These are phyloP conservation scores for Diaporthe sp. DNA, from an alignment of 2,329 filamentous ascomycete genomes.

Conservation along the genomic window DNA sequence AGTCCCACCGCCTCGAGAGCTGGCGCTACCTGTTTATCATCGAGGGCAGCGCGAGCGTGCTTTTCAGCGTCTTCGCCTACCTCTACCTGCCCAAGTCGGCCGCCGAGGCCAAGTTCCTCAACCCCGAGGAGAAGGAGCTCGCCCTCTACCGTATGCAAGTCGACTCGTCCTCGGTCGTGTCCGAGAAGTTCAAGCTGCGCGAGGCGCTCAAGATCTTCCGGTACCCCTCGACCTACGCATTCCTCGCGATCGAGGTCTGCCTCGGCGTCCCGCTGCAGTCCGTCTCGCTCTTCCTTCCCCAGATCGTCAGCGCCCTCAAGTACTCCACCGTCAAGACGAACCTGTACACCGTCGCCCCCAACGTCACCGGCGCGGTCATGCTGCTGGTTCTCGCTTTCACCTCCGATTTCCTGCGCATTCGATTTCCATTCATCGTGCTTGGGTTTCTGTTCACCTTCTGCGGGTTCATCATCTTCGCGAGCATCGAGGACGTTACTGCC, in stretches of 20 bases:
- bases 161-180: conserved; percentile 74
- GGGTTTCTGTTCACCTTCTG: conserved; percentile 80
- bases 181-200: conserved; percentile 61
- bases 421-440: conserved; percentile 79
- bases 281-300: conserved; percentile 60
- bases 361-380: conserved; percentile 78
- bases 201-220: conserved; percentile 64
- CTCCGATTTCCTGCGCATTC: conserved; percentile 71
- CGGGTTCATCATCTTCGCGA: conserved; percentile 82
- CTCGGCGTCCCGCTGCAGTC: conserved; percentile 69
- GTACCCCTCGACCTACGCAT: conserved; percentile 59
- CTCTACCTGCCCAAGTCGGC: conserved; percentile 76
- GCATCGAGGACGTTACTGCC: conserved; percentile 66
- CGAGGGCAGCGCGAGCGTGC: conserved; percentile 65
- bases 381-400: conserved; percentile 78
- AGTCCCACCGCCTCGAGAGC: conserved; percentile 39
- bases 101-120: conserved; percentile 73
- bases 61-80: conserved; percentile 72
- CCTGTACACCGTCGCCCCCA: conserved; percentile 83
- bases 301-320: conserved; percentile 62
- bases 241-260: conserved; percentile 66
- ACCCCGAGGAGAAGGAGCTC: conserved; percentile 71
- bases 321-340: conserved; percentile 71
- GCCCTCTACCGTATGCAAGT: conserved; percentile 80
- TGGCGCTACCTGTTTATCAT: conserved; percentile 65